These are phyloP conservation scores for Irpex sp. DNA, from an alignment of 1,284 basidiomycete species.

Conservation along the genomic window DNA sequence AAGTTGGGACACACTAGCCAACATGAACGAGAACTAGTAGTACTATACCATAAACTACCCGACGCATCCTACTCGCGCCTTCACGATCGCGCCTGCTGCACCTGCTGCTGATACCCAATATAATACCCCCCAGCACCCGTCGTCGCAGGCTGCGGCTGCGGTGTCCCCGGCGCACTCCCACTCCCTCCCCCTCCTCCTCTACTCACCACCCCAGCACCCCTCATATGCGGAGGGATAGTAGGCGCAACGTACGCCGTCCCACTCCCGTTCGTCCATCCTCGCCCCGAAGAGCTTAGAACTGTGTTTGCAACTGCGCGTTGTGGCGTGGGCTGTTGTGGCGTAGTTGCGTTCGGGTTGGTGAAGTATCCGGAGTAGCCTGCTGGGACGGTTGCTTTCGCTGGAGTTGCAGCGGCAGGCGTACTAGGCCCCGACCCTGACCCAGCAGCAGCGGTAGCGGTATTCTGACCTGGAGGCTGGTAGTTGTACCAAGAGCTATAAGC, in stretches of 20 bases:
- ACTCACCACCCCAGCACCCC: constrained; percentile 12
- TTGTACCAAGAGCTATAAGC: constrained; percentile 32
- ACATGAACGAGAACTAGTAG: too few species aligned
- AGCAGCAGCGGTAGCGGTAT: constrained; percentile 6
- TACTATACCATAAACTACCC: too few species aligned
- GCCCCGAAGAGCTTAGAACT: constrained; percentile 28
- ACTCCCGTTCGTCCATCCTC: constrained; percentile 22
- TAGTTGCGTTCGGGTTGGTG: constrained; percentile 9
- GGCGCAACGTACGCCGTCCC: constrained; percentile 27
- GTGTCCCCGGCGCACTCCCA: constrained; percentile 2
- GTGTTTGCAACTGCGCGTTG: constrained; percentile 49
- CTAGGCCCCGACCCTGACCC: constrained; percentile 13
- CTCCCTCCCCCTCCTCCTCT: constrained; percentile 4
- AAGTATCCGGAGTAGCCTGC: constrained; percentile 38
- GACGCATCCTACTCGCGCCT: too few species aligned
- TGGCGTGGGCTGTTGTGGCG: constrained; percentile 26
- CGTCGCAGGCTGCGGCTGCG: constrained; percentile 18
- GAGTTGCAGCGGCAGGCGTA: constrained; percentile 46
- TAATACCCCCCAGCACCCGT: constrained; percentile 22
- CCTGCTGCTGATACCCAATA: constrained; percentile 20
- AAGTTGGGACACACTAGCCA: too few species aligned
- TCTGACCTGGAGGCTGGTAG: constrained; percentile 19
- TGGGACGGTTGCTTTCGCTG: constrained; percentile 28
- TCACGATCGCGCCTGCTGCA: neutral
- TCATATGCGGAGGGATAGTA: constrained; percentile 41